Conservation (phyloP, 768 basidiomycete genomes). For the Harrya chromipes region DNA sequence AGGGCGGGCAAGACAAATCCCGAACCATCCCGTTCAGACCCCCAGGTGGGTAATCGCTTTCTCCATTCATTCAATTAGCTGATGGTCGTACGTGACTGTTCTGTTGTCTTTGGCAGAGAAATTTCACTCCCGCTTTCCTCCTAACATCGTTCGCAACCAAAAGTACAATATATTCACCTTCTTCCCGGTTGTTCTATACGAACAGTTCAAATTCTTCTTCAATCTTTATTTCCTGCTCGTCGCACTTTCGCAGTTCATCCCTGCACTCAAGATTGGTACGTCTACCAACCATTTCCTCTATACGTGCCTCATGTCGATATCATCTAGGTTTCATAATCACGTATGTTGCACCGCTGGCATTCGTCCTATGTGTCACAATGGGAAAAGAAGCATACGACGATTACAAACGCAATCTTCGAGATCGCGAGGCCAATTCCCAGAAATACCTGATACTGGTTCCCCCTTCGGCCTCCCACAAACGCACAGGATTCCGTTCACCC, state of each 20-base stretch:
- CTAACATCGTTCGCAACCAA: constrained; percentile 94
- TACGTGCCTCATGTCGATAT: background rate
- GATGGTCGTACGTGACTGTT: constrained; percentile 2
- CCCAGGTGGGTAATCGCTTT: constrained; percentile 43
- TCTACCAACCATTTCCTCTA: constrained; percentile 4
- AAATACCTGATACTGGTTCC: constrained; percentile 82
- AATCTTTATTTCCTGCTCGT: constrained; percentile 98
- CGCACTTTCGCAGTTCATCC: constrained; percentile 93
- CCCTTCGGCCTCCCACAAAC: constrained; percentile 34
- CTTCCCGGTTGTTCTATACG: constrained; percentile 94
- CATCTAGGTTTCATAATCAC: constrained; percentile 85
- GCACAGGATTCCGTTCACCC: constrained; percentile 6
- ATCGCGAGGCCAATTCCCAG: constrained; percentile 92
- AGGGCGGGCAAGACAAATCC: constrained; percentile 58
- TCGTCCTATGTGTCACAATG: constrained; percentile 93
- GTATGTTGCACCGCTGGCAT: constrained; percentile 94
- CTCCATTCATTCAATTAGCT: background rate
- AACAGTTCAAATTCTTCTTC: constrained; percentile 99
- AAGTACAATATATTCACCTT: constrained; percentile 98
- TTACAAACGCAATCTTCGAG: constrained; percentile 89
- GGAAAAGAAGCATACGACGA: constrained; percentile 99
- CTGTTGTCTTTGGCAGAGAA: constrained; percentile 49
- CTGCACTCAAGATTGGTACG: constrained; percentile 91
- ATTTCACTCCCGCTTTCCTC: constrained; percentile 65
- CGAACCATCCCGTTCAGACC: constrained; percentile 77